phyloP scores from a whole-genome alignment of 345 rosid species.

The Boechera stricta region DNA sequence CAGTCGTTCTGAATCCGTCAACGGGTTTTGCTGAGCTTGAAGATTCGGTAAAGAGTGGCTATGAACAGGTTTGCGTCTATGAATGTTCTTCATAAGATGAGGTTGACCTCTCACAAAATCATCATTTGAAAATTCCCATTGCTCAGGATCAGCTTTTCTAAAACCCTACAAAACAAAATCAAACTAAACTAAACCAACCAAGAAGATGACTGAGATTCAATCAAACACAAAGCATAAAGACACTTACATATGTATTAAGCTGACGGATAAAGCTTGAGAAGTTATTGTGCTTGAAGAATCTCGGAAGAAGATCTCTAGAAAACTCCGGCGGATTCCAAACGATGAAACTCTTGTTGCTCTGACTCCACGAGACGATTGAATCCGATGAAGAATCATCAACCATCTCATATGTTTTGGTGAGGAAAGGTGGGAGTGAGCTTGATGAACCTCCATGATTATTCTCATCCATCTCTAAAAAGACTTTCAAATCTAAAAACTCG shows the following conservation, averaged over 20 bases:
- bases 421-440: slow-evolving; percentile 89
- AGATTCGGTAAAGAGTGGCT: slow-evolving; percentile 80
- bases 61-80: slow-evolving; percentile 89
- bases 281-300: slow-evolving; percentile 87
- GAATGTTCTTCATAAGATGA: slow-evolving; percentile 82
- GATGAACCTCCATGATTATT: slow-evolving; percentile 58
- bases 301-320: slow-evolving; percentile 78
- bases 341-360: slow-evolving; percentile 69
- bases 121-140: slow-evolving; percentile 96
- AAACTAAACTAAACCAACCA: not conserved
- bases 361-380: slow-evolving; percentile 82
- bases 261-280: slow-evolving; percentile 97
- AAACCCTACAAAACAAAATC: slow-evolving; percentile 62
- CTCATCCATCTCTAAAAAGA: slow-evolving; percentile 69
- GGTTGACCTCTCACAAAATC: slow-evolving; percentile 87
- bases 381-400: slow-evolving; percentile 82
- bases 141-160: slow-evolving; percentile 86
- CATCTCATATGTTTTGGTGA: slow-evolving; percentile 86
- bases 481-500: not conserved
- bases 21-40: slow-evolving; percentile 58
- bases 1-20: slow-evolving; percentile 66
- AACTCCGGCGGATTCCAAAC: slow-evolving; percentile 90
- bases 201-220: not conserved
- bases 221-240: not conserved
- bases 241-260: slow-evolving; percentile 89